These are phyloP conservation scores for Cladosporium velox DNA, from an alignment of 2,329 filamentous ascomycete genomes.

Conservation along the genomic window DNA sequence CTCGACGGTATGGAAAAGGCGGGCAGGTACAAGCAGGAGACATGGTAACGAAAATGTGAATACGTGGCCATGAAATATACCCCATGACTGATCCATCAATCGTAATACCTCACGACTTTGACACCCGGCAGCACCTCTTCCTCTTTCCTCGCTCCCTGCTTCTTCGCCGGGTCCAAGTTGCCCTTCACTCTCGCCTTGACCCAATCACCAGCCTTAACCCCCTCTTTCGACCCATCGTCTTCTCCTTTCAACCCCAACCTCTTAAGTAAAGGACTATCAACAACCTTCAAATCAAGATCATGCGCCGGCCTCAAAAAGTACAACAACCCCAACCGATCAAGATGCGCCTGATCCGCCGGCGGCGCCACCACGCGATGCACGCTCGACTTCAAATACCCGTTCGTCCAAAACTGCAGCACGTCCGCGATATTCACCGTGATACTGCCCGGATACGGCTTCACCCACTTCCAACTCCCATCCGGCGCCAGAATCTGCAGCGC, in stretches of 20 bases:
- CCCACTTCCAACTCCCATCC: slow-evolving; percentile 47
- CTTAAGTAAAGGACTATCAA: slow-evolving; percentile 33
- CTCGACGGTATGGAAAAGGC: slow-evolving; percentile 61
- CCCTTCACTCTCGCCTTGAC: slow-evolving; percentile 33
- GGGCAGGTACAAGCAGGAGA: slow-evolving; percentile 68
- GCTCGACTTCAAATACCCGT: slow-evolving; percentile 50
- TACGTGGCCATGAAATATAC: slow-evolving; percentile 10
- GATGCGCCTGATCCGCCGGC: slow-evolving; percentile 50
- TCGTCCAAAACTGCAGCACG: slow-evolving; percentile 43
- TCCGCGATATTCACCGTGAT: slow-evolving; percentile 48
- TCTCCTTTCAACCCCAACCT: slow-evolving; percentile 28
- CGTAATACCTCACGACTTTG: slow-evolving; percentile 35
- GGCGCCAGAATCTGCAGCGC: slow-evolving; percentile 42
- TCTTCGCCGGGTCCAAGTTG: slow-evolving; percentile 31
- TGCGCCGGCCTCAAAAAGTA: slow-evolving; percentile 43
- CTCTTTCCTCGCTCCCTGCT: slow-evolving; percentile 22
- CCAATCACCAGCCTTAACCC: slow-evolving; percentile 35
- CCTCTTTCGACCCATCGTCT: slow-evolving; percentile 27
- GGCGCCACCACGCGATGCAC: slow-evolving; percentile 54
- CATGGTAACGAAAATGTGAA: slow-evolving; percentile 55
- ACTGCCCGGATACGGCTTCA: slow-evolving; percentile 42
- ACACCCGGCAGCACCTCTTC: slow-evolving; percentile 37
- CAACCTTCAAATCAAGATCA: slow-evolving; percentile 31
- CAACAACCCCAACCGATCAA: slow-evolving; percentile 47
- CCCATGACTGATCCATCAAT: slow-evolving; percentile 39